Percentiles rank a stretch among this genome's conserved stretches.
These are phyloP conservation scores for Helicostylum pulchrum DNA, from an alignment of 192 early-diverging fungal genomes.

Conservation along the genomic window DNA sequence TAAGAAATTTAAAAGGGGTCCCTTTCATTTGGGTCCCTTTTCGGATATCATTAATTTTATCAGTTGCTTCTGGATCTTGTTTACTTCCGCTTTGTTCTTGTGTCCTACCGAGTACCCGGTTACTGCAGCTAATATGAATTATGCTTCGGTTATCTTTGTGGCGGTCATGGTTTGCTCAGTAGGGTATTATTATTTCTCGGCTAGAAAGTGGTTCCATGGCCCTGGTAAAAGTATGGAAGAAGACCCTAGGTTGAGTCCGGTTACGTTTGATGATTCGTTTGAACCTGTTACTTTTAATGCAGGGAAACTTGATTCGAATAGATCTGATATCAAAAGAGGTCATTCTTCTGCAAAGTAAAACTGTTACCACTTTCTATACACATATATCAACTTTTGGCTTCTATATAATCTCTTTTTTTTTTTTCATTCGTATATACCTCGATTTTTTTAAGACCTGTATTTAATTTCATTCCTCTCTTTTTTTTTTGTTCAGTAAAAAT, in stretches of 20 bases:
- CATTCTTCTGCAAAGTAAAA: no score
- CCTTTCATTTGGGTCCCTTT: constrained; percentile 47
- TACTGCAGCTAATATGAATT: constrained; percentile 46
- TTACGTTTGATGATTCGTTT: constrained; percentile 11
- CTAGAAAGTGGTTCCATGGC: constrained; percentile 43
- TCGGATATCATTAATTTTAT: constrained; percentile 41
- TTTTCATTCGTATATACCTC: no score
- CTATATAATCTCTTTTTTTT: no score
- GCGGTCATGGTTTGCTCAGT: constrained; percentile 43
- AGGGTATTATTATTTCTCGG: constrained; percentile 41
- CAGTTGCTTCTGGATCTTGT: constrained; percentile 42
- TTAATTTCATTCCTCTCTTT: no score
- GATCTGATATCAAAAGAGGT: background rate
- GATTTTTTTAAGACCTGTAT: no score
- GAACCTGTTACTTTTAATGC: background rate
- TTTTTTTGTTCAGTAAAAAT: no score
- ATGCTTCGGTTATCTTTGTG: constrained; percentile 41
- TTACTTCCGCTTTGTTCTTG: constrained; percentile 44
- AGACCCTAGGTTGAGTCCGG: constrained; percentile 11
- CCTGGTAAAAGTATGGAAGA: constrained; percentile 24
- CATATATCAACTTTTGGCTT: no score
- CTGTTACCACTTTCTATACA: no score
- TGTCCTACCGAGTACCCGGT: constrained; percentile 45
- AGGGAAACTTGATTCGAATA: background rate
- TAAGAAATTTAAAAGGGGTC: constrained; percentile 46